phyloP scores from a whole-genome alignment of 1,139 yeast species.

The Nakaseomyces kungkrabaensis region DNA sequence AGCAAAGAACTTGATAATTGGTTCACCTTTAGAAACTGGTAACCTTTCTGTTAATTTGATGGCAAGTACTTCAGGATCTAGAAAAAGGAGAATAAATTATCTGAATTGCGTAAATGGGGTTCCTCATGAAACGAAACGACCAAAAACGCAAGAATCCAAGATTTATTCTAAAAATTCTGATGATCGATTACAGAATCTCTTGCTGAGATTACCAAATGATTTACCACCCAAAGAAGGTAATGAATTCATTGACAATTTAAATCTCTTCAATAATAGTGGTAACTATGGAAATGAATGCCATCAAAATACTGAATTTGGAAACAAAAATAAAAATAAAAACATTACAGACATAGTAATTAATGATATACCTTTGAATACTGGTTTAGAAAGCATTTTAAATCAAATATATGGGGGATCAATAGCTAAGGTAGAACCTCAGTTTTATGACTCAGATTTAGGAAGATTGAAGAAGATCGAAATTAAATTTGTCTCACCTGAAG shows the following conservation, averaged over 20 bases:
- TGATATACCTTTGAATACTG: conserved; percentile 35
- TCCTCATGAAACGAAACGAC: not conserved
- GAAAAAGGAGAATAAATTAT: not conserved
- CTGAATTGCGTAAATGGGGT: not conserved
- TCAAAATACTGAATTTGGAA: not conserved
- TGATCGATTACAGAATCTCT: not conserved
- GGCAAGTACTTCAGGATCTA: not conserved
- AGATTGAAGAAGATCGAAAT: conserved; percentile 34
- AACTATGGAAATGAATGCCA: not conserved
- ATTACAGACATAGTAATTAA: conserved; percentile 25
- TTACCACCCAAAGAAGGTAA: not conserved
- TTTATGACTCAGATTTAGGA: conserved; percentile 7
- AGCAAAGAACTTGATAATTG: conserved; percentile 19
- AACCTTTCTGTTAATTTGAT: not conserved
- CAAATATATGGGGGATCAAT: conserved; percentile 71
- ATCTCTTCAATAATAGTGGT: not conserved
- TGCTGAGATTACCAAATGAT: conserved; percentile 6
- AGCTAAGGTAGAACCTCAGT: conserved; percentile 37
- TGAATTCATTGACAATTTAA: not conserved
- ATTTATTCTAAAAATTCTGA: not conserved
- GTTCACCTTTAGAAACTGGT: not conserved
- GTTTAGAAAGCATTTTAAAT: conserved; percentile 42
- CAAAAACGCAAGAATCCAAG: not conserved
- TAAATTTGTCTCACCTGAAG: conserved; percentile 43
- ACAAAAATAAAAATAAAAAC: not conserved